Evolutionary conservation across 202 grass and related monocot genomes (phyloP), one percentile per base, ranked within the genome.

Genomic region (Eragrostis tef): DNA sequence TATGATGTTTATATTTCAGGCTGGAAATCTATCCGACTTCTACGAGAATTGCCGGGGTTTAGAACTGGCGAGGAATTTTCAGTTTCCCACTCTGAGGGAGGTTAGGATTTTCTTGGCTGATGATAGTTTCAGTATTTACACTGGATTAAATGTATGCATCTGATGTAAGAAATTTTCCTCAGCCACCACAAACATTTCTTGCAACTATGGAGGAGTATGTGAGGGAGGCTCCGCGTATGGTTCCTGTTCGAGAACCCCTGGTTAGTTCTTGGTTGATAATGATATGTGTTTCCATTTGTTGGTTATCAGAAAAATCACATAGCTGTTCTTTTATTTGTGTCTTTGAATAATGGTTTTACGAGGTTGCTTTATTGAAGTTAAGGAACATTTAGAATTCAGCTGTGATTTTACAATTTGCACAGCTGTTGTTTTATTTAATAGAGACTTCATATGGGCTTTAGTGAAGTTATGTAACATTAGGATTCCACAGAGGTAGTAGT

Each of bases 171-270:
- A 16, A 29, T 75, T 82, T 89, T 80, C 44, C 42, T 78, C 82
- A 99, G 96, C 96, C 96, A 66, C 96, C 96, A 48, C 96, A 96
- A 91, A 93, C 96, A 84, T 99, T 99, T 89, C 89, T 99, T 68
- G 79, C 74, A 49, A 99, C 96, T 51, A 99, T 99, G 96, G 96
- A 99, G 52, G 96, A 99, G 67, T 96, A 99, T 15, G 94, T 99
- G 84, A 99, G 64, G 75, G 93, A 99, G 27, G 96, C 96, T 83
- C 96, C 96, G 2, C 90, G 96, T 22, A 81, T 94, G 87, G 92
- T 99, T 82, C 87, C 92, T 67, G 85, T 96, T 91, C 83, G 85
- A 79, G 88, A 99, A 77, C 89, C 87, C 75, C 67, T 99, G 92
- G 96, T 96, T 77, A 93, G 88, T 90, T 27, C 78, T 61, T 81